Conservation (phyloP, 1,284 basidiomycete genomes). For the Heliocybe sulcata region DNA sequence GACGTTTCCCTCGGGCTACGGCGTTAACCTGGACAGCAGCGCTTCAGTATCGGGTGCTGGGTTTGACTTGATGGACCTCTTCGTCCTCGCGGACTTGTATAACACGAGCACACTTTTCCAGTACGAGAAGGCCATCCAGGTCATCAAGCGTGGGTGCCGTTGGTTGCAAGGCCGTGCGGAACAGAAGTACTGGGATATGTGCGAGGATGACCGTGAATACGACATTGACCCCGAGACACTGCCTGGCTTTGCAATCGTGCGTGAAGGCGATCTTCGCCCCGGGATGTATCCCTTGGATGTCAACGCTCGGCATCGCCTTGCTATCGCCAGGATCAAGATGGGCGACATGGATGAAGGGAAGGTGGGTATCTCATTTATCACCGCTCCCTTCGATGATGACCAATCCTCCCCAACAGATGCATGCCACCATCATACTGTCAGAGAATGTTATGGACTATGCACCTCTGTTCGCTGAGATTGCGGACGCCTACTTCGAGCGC, state of each 20-base stretch:
- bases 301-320: slow-evolving; percentile 82
- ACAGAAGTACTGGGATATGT: slow-evolving; percentile 76
- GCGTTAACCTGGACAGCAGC: slow-evolving; percentile 17
- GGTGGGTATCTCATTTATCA: slow-evolving; percentile 28
- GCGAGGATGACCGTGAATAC: slow-evolving; percentile 86
- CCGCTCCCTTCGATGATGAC: neutral
- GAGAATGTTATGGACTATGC: slow-evolving; percentile 74
- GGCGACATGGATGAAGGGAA: slow-evolving; percentile 79
- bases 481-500: slow-evolving; percentile 75
- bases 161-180: slow-evolving; percentile 85
- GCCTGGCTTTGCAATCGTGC: slow-evolving; percentile 23
- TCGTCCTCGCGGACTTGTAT: slow-evolving; percentile 81
- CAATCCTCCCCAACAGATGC: slow-evolving; percentile 43
- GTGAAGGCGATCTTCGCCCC: slow-evolving; percentile 32
- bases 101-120: slow-evolving; percentile 52
- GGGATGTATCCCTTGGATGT: slow-evolving; percentile 68
- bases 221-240: slow-evolving; percentile 35
- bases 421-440: slow-evolving; percentile 64
- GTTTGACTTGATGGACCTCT: slow-evolving; percentile 59
- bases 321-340: slow-evolving; percentile 77
- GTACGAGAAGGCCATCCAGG: slow-evolving; percentile 62
- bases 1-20: slow-evolving; percentile 26
- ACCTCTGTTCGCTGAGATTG: slow-evolving; percentile 76
- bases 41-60: slow-evolving; percentile 32
- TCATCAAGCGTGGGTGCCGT: slow-evolving; percentile 72